These are phyloP conservation scores for Glebionis coronaria DNA, from an alignment of 129 eudicot species.

Conservation along the genomic window DNA sequence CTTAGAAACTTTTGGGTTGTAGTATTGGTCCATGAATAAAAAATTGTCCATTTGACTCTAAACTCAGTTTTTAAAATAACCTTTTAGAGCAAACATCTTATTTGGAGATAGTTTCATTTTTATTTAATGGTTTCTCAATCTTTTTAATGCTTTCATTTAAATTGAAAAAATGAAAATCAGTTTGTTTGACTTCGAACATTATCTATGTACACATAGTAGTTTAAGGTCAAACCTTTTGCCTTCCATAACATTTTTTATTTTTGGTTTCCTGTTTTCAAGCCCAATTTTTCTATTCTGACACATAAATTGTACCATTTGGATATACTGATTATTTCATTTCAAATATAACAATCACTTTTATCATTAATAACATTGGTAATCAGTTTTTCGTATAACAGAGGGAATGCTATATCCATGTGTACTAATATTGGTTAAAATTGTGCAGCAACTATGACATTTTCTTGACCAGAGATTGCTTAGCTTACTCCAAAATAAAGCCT, in stretches of 20 bases:
- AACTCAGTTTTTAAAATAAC: constrained; percentile 14
- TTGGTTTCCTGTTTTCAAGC: neutral
- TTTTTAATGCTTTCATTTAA: neutral
- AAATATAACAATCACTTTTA: too few relatives aligned
- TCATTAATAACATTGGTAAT: neutral
- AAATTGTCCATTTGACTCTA: neutral
- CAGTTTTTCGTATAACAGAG: neutral
- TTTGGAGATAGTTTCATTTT: neutral
- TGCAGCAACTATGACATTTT: constrained; percentile 96
- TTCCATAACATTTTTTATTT: neutral
- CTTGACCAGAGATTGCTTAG: constrained; percentile 81
- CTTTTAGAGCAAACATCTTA: neutral
- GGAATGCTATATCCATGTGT: neutral
- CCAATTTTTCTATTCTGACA: too few relatives aligned
- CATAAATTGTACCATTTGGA: too few relatives aligned
- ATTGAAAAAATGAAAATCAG: neutral
- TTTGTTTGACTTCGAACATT: constrained; percentile 7
- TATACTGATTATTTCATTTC: too few relatives aligned
- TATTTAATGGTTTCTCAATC: neutral
- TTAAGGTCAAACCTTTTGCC: neutral
- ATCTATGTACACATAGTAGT: neutral
- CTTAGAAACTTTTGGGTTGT: neutral
- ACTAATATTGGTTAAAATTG: constrained; percentile 16
- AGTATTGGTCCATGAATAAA: neutral
- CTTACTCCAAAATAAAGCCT: constrained; percentile 80